Evolutionary conservation across 495 filamentous ascomycete genomes (phyloP), one percentile per base, ranked within the genome.

Genomic region (Aspergillus mulundensis): DNA sequence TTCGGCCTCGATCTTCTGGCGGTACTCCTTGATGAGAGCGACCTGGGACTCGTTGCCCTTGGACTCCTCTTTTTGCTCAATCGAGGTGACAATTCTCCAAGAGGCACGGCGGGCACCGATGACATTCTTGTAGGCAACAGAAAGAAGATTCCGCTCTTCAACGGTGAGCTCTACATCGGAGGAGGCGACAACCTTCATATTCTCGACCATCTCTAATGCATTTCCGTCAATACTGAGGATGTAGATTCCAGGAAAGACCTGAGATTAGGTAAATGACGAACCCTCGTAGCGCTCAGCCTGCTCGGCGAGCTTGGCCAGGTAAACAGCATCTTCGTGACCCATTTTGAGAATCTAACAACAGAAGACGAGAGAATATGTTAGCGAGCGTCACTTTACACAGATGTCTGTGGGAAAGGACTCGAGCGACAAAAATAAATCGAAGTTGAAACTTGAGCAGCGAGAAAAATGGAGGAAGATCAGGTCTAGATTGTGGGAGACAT

Each of bases 221-320:
- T 34, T 36, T 18, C 34, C 56, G 67, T 75, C 54, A 74, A 62
- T 55, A 47, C 45, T 23, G 53, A 48, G 19, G 34, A 30, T 36
- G 19, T 12, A 15, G 10, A 15, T 56, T 49, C 45, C 36, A 36
- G 43, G 32, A 36, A 16, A 20, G 3, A 19, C 23, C 34, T 23
- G 14, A 40, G 36, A 25, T 23, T 18, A 43, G 15, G 36, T 23
- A 42, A 23, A 48, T 25, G 43, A 85, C 89, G 69, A 80, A 97
- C 94, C 94, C 80, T 98, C 94, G 78, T 98, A 98, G 75, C 94
- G 95, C 84, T 98, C 94, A 75, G 94, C 94, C 85, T 98, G 94
- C 87, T 98, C 94, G 71, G 95, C 95, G 71, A 98, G 87, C 90
- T 97, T 97, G 78, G 94, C 94, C 66, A 98, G 88, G 78, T 97